Percentiles rank a stretch among this genome's conserved stretches.
phyloP scores from a whole-genome alignment of 2,329 filamentous ascomycete species.

The Neoscytalidium dimidiatum region DNA sequence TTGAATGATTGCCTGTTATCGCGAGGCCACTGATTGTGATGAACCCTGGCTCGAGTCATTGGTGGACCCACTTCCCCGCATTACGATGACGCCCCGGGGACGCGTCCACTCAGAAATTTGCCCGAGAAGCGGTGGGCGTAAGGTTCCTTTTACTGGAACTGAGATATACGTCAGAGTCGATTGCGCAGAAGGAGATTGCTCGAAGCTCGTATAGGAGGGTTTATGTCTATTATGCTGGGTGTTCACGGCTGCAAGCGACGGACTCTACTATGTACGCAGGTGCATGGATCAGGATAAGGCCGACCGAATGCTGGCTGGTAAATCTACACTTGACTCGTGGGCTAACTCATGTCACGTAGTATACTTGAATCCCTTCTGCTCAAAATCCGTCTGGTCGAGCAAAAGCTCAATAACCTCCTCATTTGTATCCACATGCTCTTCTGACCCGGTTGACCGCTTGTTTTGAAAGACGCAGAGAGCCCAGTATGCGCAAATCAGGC shows the following conservation, averaged over 20 bases:
- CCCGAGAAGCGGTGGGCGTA: too few relatives aligned
- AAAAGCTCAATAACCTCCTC: conserved; percentile 1
- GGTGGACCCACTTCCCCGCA: conserved; percentile 5
- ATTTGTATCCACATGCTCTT: neutral
- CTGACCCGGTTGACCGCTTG: neutral
- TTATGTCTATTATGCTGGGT: too few relatives aligned
- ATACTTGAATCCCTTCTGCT: conserved; percentile 24
- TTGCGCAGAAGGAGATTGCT: too few relatives aligned
- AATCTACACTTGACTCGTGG: too few relatives aligned
- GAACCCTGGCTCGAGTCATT: neutral
- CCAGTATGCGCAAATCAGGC: conserved; percentile 15
- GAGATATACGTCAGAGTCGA: too few relatives aligned
- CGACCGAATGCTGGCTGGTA: too few relatives aligned
- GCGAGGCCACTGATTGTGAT: neutral
- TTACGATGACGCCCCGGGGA: neutral
- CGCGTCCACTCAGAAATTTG: neutral
- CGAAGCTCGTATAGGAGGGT: too few relatives aligned
- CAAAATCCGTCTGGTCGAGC: conserved; percentile 23
- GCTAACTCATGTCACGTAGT: neutral
- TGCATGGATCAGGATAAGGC: too few relatives aligned
- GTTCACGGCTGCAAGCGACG: too few relatives aligned
- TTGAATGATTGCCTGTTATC: neutral
- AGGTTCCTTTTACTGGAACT: too few relatives aligned
- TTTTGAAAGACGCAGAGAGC: neutral
- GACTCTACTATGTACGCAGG: too few relatives aligned